phyloP scores from a whole-genome alignment of 208 protist species.

The Phytomonas sp. region DNA sequence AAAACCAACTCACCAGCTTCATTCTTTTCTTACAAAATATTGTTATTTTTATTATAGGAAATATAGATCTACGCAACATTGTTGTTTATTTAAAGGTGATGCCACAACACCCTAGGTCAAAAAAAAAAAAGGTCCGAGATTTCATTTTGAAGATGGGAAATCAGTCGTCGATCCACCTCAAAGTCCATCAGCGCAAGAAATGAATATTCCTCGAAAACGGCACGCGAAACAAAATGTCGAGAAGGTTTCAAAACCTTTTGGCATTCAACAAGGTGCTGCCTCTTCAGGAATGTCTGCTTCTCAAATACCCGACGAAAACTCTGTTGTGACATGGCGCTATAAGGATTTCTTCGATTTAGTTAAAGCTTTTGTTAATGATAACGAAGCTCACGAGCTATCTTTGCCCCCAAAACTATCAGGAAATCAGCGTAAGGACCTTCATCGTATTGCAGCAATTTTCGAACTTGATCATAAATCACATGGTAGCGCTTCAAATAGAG shows the following conservation, averaged over 20 bases:
- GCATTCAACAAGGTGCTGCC: neutral
- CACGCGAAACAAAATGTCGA: neutral
- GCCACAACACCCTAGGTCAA: neutral
- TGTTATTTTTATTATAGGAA: neutral
- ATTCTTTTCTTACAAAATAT: neutral
- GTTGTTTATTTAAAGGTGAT: conserved; percentile 1
- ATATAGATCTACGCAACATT: conserved; percentile 6
- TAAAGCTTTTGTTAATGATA: conserved; percentile 64
- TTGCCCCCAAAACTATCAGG: conserved; percentile 61
- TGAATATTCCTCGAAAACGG: neutral
- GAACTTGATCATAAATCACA: conserved; percentile 61
- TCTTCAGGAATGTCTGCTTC: neutral
- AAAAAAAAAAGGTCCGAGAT: neutral
- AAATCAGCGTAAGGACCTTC: conserved; percentile 49
- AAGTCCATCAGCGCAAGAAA: neutral
- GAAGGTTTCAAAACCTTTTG: neutral
- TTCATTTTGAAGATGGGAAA: neutral
- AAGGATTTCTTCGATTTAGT: conserved; percentile 70
- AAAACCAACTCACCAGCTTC: neutral
- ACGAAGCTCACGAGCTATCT: conserved; percentile 37
- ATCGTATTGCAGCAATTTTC: conserved; percentile 63
- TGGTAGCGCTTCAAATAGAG: conserved; percentile 30
- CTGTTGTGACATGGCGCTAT: conserved; percentile 53
- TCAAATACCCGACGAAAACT: conserved; percentile 21
- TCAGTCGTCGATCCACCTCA: neutral